Evolutionary conservation across 768 basidiomycete genomes (phyloP).

Genomic region (Tylopilus plumbeoviolaceoides): DNA sequence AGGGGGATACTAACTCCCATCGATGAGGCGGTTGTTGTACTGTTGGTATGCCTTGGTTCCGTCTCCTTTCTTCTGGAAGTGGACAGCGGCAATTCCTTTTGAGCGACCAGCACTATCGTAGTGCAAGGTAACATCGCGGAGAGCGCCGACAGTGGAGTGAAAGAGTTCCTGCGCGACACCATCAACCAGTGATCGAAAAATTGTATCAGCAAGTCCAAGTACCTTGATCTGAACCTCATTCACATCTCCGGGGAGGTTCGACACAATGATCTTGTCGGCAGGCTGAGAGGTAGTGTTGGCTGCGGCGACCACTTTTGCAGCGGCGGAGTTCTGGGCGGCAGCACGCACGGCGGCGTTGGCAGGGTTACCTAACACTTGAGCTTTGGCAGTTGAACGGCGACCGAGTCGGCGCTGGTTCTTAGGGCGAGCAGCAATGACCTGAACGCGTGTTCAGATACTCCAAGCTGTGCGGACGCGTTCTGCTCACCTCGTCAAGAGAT

Average conservation of each 20-base stretch:
- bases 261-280: conserved; percentile 92
- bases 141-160: conserved; percentile 81
- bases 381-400: conserved; percentile 46
- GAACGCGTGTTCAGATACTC: conserved; percentile 8
- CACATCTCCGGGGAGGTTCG: conserved; percentile 89
- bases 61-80: conserved; percentile 83
- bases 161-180: conserved; percentile 78
- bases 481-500: conserved; percentile 76
- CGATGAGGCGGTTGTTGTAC: conserved; percentile 99
- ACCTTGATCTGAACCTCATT: conserved; percentile 94
- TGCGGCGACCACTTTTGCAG: conserved; percentile 39
- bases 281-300: conserved; percentile 35
- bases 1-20: conserved; percentile 97
- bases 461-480: not conserved
- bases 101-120: conserved; percentile 84
- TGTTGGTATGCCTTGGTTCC: conserved; percentile 88
- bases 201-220: conserved; percentile 20
- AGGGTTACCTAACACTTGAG: conserved; percentile 58
- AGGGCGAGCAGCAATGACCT: conserved; percentile 69
- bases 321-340: conserved; percentile 43
- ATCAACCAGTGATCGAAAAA: not conserved
- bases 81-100: conserved; percentile 85
- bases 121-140: conserved; percentile 78
- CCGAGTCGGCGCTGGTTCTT: conserved; percentile 40
- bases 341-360: conserved; percentile 49